A percentile compares a stretch with the other conserved stretches of the same genome.
phyloP scores from a whole-genome alignment of 768 basidiomycete species.

The Lactarius pseudohatsudake region DNA sequence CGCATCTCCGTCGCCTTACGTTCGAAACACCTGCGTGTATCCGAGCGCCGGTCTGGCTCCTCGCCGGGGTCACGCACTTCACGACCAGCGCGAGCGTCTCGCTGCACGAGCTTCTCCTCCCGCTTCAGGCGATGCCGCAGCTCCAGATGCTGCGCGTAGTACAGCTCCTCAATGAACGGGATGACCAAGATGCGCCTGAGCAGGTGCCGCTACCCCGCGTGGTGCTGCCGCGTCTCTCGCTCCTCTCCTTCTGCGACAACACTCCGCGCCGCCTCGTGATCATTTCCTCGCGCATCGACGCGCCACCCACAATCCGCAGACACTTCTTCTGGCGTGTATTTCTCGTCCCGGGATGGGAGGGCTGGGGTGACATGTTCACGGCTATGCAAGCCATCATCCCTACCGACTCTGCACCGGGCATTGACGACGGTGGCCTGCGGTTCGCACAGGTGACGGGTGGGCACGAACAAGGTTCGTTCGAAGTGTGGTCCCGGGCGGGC shows the following conservation, averaged over 20 bases:
- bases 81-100: conserved; percentile 11
- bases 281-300: conserved; percentile 13
- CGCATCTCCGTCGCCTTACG: conserved; percentile 11
- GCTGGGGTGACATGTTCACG: not conserved
- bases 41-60: conserved; percentile 17
- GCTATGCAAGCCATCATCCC: conserved; percentile 12
- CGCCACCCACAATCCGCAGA: conserved; percentile 11
- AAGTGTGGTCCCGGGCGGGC: conserved; percentile 4
- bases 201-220: not conserved
- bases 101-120: not conserved
- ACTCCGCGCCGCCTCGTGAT: conserved; percentile 11
- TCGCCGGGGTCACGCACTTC: conserved; percentile 13
- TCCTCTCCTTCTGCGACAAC: conserved; percentile 13
- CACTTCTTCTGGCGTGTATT: conserved; percentile 19
- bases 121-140: conserved; percentile 16
- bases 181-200: not conserved
- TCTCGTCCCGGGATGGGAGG: not conserved
- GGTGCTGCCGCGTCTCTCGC: conserved; percentile 11
- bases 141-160: conserved; percentile 14
- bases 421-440: conserved; percentile 7
- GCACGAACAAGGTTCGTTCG: not conserved
- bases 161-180: too few relatives aligned
- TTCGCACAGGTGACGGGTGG: conserved; percentile 10
- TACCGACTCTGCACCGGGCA: not conserved
- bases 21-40: conserved; percentile 5